Evolutionary conservation across 164 flowering plant genomes (phyloP).

Genomic region (Umbilicus rupestris): DNA sequence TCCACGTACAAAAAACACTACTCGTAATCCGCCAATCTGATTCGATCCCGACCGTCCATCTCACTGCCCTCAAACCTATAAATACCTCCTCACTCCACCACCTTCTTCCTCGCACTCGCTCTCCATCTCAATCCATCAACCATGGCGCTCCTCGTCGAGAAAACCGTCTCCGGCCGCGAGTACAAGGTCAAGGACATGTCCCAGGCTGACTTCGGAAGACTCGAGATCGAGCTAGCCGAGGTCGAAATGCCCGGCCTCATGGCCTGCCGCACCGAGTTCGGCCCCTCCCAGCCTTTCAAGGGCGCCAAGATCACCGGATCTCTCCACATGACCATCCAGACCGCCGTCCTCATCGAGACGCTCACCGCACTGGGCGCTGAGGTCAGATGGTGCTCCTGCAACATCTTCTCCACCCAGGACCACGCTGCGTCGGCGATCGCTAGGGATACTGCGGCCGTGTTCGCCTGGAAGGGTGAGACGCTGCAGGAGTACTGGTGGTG

Average conservation of each 20-base stretch:
- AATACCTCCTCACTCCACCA: neutral
- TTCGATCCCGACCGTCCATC: slow-evolving; percentile 20
- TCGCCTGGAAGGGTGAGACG: slow-evolving; percentile 81
- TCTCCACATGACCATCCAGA: slow-evolving; percentile 78
- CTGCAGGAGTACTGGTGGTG: slow-evolving; percentile 85
- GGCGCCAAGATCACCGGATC: slow-evolving; percentile 69
- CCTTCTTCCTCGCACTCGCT: slow-evolving; percentile 16
- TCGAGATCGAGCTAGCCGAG: slow-evolving; percentile 71
- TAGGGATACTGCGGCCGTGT: slow-evolving; percentile 61
- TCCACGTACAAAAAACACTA: neutral
- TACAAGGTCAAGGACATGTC: slow-evolving; percentile 82
- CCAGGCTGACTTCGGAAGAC: slow-evolving; percentile 77
- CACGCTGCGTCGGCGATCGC: slow-evolving; percentile 78
- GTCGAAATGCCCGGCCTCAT: slow-evolving; percentile 77
- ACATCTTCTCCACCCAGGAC: slow-evolving; percentile 78
- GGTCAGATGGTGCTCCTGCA: slow-evolving; percentile 78
- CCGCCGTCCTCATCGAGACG: slow-evolving; percentile 67
- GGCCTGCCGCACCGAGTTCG: slow-evolving; percentile 58
- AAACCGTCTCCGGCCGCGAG: slow-evolving; percentile 54
- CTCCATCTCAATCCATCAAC: neutral
- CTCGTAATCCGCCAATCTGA: neutral
- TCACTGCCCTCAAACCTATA: neutral
- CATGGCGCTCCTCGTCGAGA: slow-evolving; percentile 52
- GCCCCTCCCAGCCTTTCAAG: slow-evolving; percentile 63
- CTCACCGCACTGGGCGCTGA: slow-evolving; percentile 70